Percentiles rank a stretch among this genome's conserved stretches.
phyloP scores from a whole-genome alignment of 1,139 yeast genomes.

The Debaryomyces udenii region DNA sequence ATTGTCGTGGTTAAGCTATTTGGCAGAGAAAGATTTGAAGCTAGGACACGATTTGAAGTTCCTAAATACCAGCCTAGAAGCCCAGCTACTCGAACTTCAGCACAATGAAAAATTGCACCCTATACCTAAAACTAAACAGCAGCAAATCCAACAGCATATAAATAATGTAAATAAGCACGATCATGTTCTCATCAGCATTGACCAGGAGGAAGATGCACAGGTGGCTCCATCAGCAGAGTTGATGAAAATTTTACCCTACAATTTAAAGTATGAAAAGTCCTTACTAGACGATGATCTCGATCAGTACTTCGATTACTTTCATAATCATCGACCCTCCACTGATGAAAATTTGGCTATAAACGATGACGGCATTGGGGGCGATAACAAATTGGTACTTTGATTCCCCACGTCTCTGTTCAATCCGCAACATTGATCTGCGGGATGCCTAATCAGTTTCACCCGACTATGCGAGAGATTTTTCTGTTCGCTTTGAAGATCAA shows the following conservation, averaged over 20 bases:
- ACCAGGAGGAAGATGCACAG: slow-evolving; percentile 19
- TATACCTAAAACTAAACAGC: slow-evolving; percentile 23
- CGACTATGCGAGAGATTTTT: too few species aligned
- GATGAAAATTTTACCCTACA: slow-evolving; percentile 32
- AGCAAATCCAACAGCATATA: slow-evolving; percentile 25
- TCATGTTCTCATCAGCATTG: slow-evolving; percentile 24
- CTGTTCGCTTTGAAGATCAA: too few species aligned
- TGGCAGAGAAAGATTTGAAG: slow-evolving; percentile 48
- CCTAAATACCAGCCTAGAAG: slow-evolving; percentile 34
- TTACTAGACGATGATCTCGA: slow-evolving; percentile 30
- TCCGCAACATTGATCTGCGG: too few species aligned
- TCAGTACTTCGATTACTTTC: slow-evolving; percentile 19
- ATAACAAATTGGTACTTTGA: slow-evolving; percentile 16
- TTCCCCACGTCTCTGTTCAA: background rate
- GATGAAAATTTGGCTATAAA: slow-evolving; percentile 12
- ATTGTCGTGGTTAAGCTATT: slow-evolving; percentile 44
- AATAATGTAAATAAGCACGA: slow-evolving; percentile 32
- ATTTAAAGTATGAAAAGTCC: slow-evolving; percentile 29
- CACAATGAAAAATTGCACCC: slow-evolving; percentile 37
- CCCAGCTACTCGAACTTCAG: slow-evolving; percentile 32
- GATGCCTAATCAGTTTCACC: too few species aligned
- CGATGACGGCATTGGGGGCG: slow-evolving; percentile 22
- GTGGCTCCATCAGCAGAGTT: slow-evolving; percentile 26
- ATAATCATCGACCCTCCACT: slow-evolving; percentile 9
- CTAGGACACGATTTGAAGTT: slow-evolving; percentile 47